Conservation (phyloP, 2,329 filamentous ascomycete genomes). For the Fusarium sambucinum region DNA sequence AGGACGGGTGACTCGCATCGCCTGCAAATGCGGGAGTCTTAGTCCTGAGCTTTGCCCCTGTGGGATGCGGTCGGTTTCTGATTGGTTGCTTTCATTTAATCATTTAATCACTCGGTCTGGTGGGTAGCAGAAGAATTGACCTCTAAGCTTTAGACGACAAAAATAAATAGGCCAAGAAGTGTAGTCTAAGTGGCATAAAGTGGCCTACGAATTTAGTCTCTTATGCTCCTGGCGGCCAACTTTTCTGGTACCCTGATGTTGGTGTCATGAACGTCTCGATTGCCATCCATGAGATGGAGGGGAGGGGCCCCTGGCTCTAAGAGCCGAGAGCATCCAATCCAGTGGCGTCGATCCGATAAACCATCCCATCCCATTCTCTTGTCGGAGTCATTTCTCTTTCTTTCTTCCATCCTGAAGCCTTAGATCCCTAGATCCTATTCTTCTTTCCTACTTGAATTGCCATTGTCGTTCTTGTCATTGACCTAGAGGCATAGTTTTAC, state of each 20-base stretch:
- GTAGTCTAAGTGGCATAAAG: too few species aligned
- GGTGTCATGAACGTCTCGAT: constrained; percentile 36
- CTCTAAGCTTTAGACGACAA: too few species aligned
- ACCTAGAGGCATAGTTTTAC: neutral
- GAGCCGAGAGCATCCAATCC: constrained; percentile 30
- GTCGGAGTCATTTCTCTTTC: constrained; percentile 14
- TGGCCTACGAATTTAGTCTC: too few species aligned
- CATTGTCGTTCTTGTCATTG: constrained; percentile 6
- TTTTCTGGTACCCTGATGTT: too few species aligned
- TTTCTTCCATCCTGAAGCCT: constrained; percentile 3
- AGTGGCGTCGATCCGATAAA: constrained; percentile 20
- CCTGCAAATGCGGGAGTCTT: constrained; percentile 26
- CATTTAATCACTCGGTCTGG: too few species aligned
- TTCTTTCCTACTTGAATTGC: neutral
- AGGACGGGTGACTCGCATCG: constrained; percentile 66
- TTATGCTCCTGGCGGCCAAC: too few species aligned
- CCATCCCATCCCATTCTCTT: constrained; percentile 16
- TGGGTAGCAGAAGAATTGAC: too few species aligned
- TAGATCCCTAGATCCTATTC: constrained; percentile 6
- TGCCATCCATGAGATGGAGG: constrained; percentile 24
- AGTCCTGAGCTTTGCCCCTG: constrained; percentile 38
- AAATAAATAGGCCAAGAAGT: too few species aligned
- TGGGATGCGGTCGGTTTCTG: constrained; percentile 50
- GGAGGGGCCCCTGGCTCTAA: constrained; percentile 12
- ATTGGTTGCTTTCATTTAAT: constrained; percentile 45